Evolutionary conservation across 257 asterid species (phyloP), one percentile per base, ranked within the genome.

Genomic region (Fraxinus anomala): DNA sequence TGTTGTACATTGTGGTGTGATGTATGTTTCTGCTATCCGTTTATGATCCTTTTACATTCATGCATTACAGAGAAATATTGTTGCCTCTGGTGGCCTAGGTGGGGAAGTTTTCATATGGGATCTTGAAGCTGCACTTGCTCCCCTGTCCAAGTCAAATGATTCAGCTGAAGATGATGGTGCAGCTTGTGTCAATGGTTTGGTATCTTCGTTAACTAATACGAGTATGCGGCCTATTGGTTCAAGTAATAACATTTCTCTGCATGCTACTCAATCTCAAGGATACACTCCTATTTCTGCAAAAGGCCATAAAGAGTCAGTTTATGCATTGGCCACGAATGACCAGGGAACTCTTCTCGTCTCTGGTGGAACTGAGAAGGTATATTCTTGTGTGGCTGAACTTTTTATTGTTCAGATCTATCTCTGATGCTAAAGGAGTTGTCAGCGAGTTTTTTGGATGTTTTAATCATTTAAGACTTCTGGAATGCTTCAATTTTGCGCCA

Each of bases 301-400:
- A 90, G 99, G 97, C 85, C 98, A 95, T 76, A 93, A 95, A 87
- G 98, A 95, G 83, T 95, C 99, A 0, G 99, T 95, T 56, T 95
- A 95, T 88, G 98, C 98, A 56, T 80, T 95, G 82, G 98, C 94
- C 33, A 91, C 88, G 82, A 90, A 91, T 87, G 97, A 95, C 76
- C 86, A 81, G 73, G 98, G 98, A 85, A 89, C 95, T 70, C 91
- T 95, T 83, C 94, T 95, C 86, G 99, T 95, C 80, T 95, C 99
- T 79, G 99, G 99, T 87, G 99, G 99, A 89, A 95, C 96, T 80
- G 99, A 95, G 91, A 95, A 95, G 92, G 99, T 94, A 83, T 72
- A 68, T 47, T 47, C 7, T 49, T 76, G 72, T 85, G 40, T 65
- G 31, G 72, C 77, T 78, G 65, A 81, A 75, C 3, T 76, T 49